Evolutionary conservation across 2,329 filamentous ascomycete genomes (phyloP).

Genomic region (Talaromyces amestolkiae): DNA sequence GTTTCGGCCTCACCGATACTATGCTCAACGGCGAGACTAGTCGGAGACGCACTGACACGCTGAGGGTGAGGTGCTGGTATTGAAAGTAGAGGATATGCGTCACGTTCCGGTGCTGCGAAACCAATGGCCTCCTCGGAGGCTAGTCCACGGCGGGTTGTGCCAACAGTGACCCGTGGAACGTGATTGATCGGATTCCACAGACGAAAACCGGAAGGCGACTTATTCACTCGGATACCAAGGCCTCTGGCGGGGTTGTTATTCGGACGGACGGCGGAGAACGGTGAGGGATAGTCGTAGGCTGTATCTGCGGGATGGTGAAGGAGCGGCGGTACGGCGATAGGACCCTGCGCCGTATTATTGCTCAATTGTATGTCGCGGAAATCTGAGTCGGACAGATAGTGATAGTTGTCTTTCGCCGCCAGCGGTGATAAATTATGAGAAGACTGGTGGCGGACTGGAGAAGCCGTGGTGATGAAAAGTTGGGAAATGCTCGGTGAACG

Average conservation of each 20-base stretch:
- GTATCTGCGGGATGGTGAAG: slow-evolving; percentile 20
- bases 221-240: slow-evolving; percentile 21
- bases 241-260: slow-evolving; percentile 8
- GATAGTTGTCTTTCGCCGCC: slow-evolving; percentile 35
- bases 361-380: slow-evolving; percentile 1
- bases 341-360: neutral
- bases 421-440: slow-evolving; percentile 35
- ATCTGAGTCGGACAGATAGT: neutral
- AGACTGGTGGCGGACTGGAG: slow-evolving; percentile 15
- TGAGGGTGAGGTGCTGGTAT: slow-evolving; percentile 58
- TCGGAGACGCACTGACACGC: slow-evolving; percentile 48
- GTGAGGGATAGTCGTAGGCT: slow-evolving; percentile 4
- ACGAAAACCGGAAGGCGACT: slow-evolving; percentile 41
- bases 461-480: slow-evolving; percentile 16
- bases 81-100: slow-evolving; percentile 57
- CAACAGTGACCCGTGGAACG: slow-evolving; percentile 55
- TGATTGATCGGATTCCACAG: slow-evolving; percentile 63
- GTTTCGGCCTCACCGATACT: slow-evolving; percentile 48
- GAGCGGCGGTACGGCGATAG: slow-evolving; percentile 19
- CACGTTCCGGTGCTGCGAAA: slow-evolving; percentile 37
- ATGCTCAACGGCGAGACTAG: slow-evolving; percentile 49
- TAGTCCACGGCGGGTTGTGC: slow-evolving; percentile 40
- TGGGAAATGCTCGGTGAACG: neutral
- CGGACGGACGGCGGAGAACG: slow-evolving; percentile 20
- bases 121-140: slow-evolving; percentile 34